phyloP scores from a whole-genome alignment of 2,329 filamentous ascomycete species.

The Thelonectria discophora region DNA sequence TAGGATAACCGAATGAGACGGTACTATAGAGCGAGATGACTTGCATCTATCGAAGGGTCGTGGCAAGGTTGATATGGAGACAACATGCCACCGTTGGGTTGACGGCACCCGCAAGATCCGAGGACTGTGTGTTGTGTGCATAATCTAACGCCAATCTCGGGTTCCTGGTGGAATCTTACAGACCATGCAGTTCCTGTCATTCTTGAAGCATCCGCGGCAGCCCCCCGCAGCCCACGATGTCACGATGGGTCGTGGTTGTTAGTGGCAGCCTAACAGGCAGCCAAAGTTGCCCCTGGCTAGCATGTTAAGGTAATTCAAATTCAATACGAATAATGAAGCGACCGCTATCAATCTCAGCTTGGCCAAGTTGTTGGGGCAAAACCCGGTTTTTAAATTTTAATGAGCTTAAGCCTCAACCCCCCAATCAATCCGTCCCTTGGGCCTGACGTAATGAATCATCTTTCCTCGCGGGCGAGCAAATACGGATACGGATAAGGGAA shows the following conservation, averaged over 20 bases:
- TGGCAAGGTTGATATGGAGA: background rate
- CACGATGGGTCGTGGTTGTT: background rate
- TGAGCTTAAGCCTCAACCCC: background rate
- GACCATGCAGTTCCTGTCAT: background rate
- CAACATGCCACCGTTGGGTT: background rate
- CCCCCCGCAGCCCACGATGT: background rate
- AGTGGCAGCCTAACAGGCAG: conserved; percentile 10
- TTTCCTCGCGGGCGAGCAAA: conserved; percentile 4
- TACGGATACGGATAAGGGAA: conserved; percentile 24
- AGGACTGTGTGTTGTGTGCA: background rate
- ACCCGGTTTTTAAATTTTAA: background rate
- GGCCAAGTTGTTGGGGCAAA: conserved; percentile 11
- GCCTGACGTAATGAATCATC: conserved; percentile 23
- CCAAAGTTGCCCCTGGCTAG: background rate
- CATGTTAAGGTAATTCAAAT: background rate
- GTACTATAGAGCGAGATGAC: conserved; percentile 1
- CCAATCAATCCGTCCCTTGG: background rate
- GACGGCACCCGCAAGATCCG: background rate
- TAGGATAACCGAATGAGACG: conserved; percentile 2
- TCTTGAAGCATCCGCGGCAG: background rate
- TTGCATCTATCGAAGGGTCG: background rate
- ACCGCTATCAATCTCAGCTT: background rate
- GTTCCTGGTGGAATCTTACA: no score
- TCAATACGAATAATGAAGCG: background rate
- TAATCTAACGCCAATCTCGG: background rate